These are phyloP conservation scores for Nicotiana tomentosiformis DNA, from an alignment of 257 asterid genomes.

Conservation along the genomic window DNA sequence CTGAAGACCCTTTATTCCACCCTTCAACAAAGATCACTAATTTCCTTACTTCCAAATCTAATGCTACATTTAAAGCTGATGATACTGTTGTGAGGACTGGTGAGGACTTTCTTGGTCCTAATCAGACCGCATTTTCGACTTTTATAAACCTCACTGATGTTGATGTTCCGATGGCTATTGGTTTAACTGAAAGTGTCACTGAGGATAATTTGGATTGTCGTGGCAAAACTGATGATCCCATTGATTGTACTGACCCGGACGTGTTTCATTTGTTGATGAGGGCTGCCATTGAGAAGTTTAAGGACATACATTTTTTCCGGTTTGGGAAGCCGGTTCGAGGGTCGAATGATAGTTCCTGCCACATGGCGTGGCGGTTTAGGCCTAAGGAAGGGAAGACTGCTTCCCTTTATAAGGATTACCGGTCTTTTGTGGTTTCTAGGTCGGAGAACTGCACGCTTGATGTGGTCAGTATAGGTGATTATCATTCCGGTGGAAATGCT, in stretches of 20 bases:
- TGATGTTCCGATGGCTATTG: constrained; percentile 27
- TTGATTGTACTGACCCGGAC: constrained; percentile 75
- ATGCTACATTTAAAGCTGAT: constrained; percentile 80
- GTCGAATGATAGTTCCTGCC: constrained; percentile 53
- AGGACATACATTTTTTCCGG: constrained; percentile 58
- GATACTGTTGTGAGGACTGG: constrained; percentile 76
- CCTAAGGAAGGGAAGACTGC: constrained; percentile 64
- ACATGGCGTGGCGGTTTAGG: constrained; percentile 94
- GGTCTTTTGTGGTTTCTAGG: constrained; percentile 52
- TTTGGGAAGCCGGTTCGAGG: constrained; percentile 85
- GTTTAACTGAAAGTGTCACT: neutral
- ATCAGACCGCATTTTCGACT: constrained; percentile 66
- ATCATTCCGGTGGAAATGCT: constrained; percentile 85
- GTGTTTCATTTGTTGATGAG: constrained; percentile 77
- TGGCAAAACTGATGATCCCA: constrained; percentile 44
- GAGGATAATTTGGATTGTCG: constrained; percentile 28
- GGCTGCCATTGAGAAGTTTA: constrained; percentile 57
- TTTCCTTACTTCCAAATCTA: constrained; percentile 64
- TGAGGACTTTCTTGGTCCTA: constrained; percentile 72
- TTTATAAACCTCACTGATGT: constrained; percentile 81
- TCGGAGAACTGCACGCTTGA: constrained; percentile 56
- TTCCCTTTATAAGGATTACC: constrained; percentile 58
- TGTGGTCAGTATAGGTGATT: constrained; percentile 65
- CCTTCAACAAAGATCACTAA: constrained; percentile 78
- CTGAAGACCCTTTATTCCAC: constrained; percentile 60